These are phyloP conservation scores for Taiozyma onychis DNA, from an alignment of 1,139 yeast genomes.

Conservation along the genomic window DNA sequence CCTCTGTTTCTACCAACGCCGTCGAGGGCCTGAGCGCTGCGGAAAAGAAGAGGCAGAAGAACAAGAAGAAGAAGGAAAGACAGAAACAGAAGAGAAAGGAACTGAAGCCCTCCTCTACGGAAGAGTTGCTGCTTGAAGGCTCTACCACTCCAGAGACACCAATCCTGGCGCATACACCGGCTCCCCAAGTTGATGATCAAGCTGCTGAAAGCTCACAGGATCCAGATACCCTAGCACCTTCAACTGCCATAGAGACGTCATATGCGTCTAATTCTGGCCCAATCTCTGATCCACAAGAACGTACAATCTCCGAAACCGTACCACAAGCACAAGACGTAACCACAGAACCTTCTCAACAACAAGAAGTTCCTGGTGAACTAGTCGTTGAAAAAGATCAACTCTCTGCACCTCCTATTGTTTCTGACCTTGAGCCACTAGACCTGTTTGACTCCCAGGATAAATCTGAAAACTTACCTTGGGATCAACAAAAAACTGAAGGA, in stretches of 20 bases:
- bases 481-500: neutral
- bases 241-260: neutral
- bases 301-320: neutral
- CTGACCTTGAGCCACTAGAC: neutral
- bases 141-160: neutral
- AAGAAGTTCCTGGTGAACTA: neutral
- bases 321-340: neutral
- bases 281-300: neutral
- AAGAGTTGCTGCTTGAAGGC: neutral
- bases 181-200: neutral
- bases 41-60: constrained; percentile 4
- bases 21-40: neutral
- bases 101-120: neutral
- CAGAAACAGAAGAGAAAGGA: constrained; percentile 3
- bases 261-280: neutral
- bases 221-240: neutral
- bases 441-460: neutral
- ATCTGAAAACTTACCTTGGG: neutral
- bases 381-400: neutral
- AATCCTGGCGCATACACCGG: neutral
- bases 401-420: neutral
- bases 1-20: neutral
- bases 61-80: constrained; percentile 9
- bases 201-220: neutral
- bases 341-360: neutral